Evolutionary conservation across 2,329 filamentous ascomycete species (phyloP), one percentile per base, ranked within the genome.

Genomic region (Cladophialophora immunda): DNA sequence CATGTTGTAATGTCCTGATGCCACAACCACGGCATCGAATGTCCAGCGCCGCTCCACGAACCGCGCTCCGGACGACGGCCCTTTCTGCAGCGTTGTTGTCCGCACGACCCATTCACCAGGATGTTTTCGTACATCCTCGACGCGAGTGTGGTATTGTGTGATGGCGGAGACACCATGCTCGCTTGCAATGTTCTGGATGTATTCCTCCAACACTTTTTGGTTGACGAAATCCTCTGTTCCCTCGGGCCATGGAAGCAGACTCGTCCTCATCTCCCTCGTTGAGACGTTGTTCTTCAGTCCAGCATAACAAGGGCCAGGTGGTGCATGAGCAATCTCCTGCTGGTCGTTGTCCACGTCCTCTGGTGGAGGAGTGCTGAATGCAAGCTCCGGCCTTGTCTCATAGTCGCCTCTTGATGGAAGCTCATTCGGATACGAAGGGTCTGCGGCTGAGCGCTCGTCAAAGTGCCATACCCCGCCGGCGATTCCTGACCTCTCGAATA

Each of bases 151-250:
- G 71, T 86, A 90, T 0, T 78, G 73, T 0, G 86, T 87, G 8
- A 81, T 73, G 0, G 79, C 75, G 2, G 86, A 75, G 0, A 90
- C 83, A 0, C 83, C 84, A 1, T 83, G 81, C 1, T 81, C 76
- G 0, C 70, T 69, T 0, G 88, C 84, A 0, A 88, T 84, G n/a
- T 84, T 81, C 66, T 89, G 85, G 4, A 92, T 84, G 71, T 92
- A 92, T 1, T 83, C 78, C 36, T 84, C 83, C 8, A 91, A 77
- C 0, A 84, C 80, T 17, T 77, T 73, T 66, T 91, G 89, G 1
- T 79, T 83, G 4, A 89, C 85, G 66, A 86, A 86, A 17, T 87
- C 85, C 2, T 83, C 83, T 0, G 87, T 90, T 0, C 84, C 86
- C 5, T 82, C 76, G 0, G 88, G 87, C 85, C 89, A 92, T 5